Conservation (phyloP, 352 stramenopile genomes). For the Phytophthora ramorum region DNA sequence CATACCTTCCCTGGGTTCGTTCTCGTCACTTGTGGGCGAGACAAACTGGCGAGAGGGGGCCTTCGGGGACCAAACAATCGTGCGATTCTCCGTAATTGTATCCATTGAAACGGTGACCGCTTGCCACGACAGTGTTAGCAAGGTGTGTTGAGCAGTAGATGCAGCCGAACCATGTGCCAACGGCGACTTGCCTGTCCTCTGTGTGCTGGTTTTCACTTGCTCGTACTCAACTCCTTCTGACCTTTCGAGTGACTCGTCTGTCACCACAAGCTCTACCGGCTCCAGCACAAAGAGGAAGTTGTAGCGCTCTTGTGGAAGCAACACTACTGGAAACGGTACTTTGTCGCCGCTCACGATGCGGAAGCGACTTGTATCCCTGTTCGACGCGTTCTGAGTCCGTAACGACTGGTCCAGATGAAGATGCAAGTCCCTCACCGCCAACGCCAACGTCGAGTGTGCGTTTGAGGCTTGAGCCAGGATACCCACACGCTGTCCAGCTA, state of each 20-base stretch:
- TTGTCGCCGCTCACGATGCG: constrained; percentile 46
- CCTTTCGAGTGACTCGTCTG: constrained; percentile 17
- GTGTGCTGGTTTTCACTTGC: constrained; percentile 6
- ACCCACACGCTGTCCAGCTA: constrained; percentile 46
- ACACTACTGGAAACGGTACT: constrained; percentile 62
- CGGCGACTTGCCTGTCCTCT: constrained; percentile 26
- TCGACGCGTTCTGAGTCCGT: constrained; percentile 10
- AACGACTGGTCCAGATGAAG: constrained; percentile 66
- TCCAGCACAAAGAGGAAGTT: constrained; percentile 71
- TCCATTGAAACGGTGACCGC: constrained; percentile 29
- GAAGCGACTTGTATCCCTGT: constrained; percentile 31
- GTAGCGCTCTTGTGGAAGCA: constrained; percentile 62
- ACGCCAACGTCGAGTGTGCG: constrained; percentile 42
- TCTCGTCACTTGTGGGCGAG: constrained; percentile 23
- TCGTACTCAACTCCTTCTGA: constrained; percentile 16
- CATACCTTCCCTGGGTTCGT: constrained; percentile 3
- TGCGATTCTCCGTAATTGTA: constrained; percentile 71
- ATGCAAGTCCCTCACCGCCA: constrained; percentile 67
- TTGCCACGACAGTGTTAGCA: constrained; percentile 76
- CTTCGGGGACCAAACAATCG: constrained; percentile 70
- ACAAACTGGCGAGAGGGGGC: constrained; percentile 8
- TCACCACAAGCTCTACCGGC: constrained; percentile 23
- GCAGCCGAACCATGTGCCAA: not conserved
- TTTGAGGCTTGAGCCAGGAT: constrained; percentile 64
- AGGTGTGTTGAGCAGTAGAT: constrained; percentile 45